Evolutionary conservation across 2,329 filamentous ascomycete species (phyloP).

Genomic region (Alternaria sp.): DNA sequence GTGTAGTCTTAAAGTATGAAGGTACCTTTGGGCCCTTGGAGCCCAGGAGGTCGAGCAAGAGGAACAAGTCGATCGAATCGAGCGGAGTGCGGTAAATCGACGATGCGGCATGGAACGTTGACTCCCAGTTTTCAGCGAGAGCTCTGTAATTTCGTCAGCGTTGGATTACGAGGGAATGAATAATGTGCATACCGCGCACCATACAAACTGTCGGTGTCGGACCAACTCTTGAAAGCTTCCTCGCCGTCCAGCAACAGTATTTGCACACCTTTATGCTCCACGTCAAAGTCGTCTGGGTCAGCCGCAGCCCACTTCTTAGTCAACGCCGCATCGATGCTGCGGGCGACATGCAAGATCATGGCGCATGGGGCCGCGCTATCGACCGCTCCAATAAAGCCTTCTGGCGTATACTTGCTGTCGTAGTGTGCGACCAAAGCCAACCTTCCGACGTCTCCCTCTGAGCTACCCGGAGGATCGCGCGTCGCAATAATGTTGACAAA

Average conservation of each 20-base stretch:
- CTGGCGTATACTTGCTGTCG: constrained; percentile 81
- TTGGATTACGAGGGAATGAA: too few species aligned
- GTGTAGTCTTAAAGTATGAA: constrained; percentile 88
- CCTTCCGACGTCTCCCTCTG: constrained; percentile 77
- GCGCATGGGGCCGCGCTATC: constrained; percentile 96
- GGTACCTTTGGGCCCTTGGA: constrained; percentile 73
- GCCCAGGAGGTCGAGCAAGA: constrained; percentile 89
- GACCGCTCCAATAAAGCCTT: constrained; percentile 90
- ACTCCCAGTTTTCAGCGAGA: constrained; percentile 84
- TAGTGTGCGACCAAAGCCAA: constrained; percentile 94
- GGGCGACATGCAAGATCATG: constrained; percentile 86
- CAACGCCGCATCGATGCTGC: constrained; percentile 80
- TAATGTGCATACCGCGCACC: constrained; percentile 71
- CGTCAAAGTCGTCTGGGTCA: constrained; percentile 56
- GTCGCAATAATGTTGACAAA: constrained; percentile 89
- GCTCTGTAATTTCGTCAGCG: constrained; percentile 55
- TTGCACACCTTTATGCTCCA: constrained; percentile 83
- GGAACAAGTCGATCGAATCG: constrained; percentile 84
- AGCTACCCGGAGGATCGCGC: constrained; percentile 86
- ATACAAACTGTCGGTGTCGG: constrained; percentile 83
- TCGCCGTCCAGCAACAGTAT: constrained; percentile 92
- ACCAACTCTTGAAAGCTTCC: constrained; percentile 88
- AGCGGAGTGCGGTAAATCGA: constrained; percentile 79
- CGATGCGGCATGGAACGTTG: constrained; percentile 70
- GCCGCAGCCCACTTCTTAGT: constrained; percentile 83